phyloP scores from a whole-genome alignment of 306 rosid genomes.

The Rosa persica region DNA sequence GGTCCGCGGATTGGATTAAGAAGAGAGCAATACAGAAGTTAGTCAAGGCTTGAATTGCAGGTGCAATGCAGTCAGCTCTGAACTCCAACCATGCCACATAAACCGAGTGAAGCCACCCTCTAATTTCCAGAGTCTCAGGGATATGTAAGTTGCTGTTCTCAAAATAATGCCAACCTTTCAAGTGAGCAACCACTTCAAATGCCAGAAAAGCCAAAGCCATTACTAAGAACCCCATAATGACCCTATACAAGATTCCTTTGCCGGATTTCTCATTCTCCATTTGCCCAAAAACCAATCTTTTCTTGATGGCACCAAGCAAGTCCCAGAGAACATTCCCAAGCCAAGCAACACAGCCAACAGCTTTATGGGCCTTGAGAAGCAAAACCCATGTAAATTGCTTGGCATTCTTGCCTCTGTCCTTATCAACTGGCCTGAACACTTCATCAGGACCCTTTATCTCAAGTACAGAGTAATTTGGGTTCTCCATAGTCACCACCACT shows the following conservation, averaged over 20 bases:
- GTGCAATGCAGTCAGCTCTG: conserved; percentile 60
- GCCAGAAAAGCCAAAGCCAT: conserved; percentile 50
- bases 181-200: conserved; percentile 65
- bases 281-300: conserved; percentile 39
- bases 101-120: conserved; percentile 49
- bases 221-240: conserved; percentile 47
- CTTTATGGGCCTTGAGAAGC: conserved; percentile 51
- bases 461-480: conserved; percentile 54
- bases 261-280: conserved; percentile 50
- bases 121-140: conserved; percentile 50
- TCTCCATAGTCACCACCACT: conserved; percentile 63
- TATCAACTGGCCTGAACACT: conserved; percentile 50
- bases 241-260: conserved; percentile 41
- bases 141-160: conserved; percentile 44
- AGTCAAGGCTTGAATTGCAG: conserved; percentile 54
- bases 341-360: conserved; percentile 44
- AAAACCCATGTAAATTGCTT: conserved; percentile 57
- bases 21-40: conserved; percentile 55
- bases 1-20: conserved; percentile 62
- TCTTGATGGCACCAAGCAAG: conserved; percentile 38
- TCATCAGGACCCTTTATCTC: conserved; percentile 49
- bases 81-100: conserved; percentile 61
- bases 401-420: conserved; percentile 52
- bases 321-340: conserved; percentile 39
- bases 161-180: conserved; percentile 69